Base-by-base conservation (phyloP, 768 basidiomycete genomes). In the Lactarius trivialis region DNA sequence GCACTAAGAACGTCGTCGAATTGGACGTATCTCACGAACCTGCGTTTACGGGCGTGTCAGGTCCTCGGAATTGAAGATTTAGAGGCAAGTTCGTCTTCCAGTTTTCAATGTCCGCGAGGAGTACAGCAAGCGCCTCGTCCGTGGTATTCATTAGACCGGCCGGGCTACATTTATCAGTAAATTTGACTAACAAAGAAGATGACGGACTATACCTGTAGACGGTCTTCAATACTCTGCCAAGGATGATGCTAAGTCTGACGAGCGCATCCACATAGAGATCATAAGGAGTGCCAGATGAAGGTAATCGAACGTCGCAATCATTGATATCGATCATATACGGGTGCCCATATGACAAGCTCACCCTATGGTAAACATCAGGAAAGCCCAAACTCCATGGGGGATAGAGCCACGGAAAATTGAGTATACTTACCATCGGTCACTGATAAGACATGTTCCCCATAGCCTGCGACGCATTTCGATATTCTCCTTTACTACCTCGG, bases 321-420 rank as follows among this genome's bases (percentile, higher is more conserved):
- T 89, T 85, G 2, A 98, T 84, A 72, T 98, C 95, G 65, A 99
- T 96, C 89, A 96, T 91, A 72, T 86, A 89, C 3, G 96, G 96
- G 67, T 93, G 91, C 0, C 96, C 96, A 68, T 93, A 92, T 26
- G 91, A 86, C 39, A 94, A 77, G 70, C 90, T 91, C 58, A 86
- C 82, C 91, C 91, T 92, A 58, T 39, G 56, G 49, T n/a, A 39
- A 52, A 45, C 26, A 70, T 19, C 56, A 70, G n/a, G n/a, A n/a
- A n/a, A n/a, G n/a, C n/a, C n/a, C 51, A 33, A 55, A 59, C 19
- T n/a, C 48, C 45, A 32, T 48, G 50, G 37, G n/a, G n/a, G n/a
- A n/a, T n/a, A n/a, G n/a, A n/a, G n/a, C n/a, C n/a, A n/a, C n/a
- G n/a, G n/a, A n/a, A n/a, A n/a, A n/a, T n/a, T n/a, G 26, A 60